A percentile compares a stretch with the other conserved stretches of the same genome.
Conservation (phyloP, 441 rosid species). For the Raphanus hybrid region DNA sequence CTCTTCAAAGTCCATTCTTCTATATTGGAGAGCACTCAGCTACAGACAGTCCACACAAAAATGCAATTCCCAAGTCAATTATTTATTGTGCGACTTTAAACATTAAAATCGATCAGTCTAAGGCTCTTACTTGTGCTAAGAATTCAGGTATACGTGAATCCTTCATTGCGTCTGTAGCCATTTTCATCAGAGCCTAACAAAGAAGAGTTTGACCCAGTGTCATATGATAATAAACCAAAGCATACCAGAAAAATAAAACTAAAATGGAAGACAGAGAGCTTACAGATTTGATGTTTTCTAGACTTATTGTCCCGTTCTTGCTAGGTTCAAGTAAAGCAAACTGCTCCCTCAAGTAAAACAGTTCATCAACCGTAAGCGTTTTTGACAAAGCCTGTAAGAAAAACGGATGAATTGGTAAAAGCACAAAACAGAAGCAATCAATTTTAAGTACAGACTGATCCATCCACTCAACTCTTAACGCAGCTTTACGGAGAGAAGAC, state of each 20-base stretch:
- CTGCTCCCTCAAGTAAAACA: conserved; percentile 80
- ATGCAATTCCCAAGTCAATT: not conserved
- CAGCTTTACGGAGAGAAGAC: conserved; percentile 93
- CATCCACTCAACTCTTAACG: conserved; percentile 71
- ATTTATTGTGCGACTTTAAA: not conserved
- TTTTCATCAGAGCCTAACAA: conserved; percentile 77
- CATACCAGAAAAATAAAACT: not conserved
- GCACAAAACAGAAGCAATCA: conserved; percentile 22
- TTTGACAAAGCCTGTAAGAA: conserved; percentile 80
- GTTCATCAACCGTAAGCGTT: conserved; percentile 80
- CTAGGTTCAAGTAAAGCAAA: conserved; percentile 81
- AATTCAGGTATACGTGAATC: conserved; percentile 85
- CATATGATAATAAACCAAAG: not conserved
- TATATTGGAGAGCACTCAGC: conserved; percentile 84
- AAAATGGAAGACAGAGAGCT: conserved; percentile 16
- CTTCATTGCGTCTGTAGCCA: conserved; percentile 92
- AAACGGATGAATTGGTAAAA: too few relatives aligned
- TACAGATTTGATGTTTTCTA: conserved; percentile 76
- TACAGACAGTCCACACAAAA: conserved; percentile 33
- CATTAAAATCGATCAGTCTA: not conserved
- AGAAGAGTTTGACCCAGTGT: not conserved
- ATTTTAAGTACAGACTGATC: not conserved
- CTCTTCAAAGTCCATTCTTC: conserved; percentile 27
- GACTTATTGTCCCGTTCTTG: conserved; percentile 76
- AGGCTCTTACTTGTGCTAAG: conserved; percentile 68